A percentile compares a stretch with the other conserved stretches of the same genome.
These are phyloP conservation scores for Salix viminalis DNA, from an alignment of 345 rosid genomes.

Conservation along the genomic window DNA sequence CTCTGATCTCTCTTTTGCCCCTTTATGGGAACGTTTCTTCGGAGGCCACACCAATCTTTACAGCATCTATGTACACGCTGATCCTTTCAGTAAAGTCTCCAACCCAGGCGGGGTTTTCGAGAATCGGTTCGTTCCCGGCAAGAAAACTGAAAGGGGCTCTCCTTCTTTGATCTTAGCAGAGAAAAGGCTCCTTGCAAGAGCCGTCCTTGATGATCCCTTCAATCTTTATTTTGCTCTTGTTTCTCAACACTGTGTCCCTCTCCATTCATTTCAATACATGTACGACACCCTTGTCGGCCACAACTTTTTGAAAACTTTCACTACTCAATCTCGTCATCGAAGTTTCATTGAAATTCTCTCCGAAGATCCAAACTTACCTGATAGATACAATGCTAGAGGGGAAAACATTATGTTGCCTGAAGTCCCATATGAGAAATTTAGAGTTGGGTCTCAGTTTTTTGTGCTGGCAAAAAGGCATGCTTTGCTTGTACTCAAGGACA, in stretches of 20 bases:
- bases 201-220: constrained; percentile 69
- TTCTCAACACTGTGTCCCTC: constrained; percentile 80
- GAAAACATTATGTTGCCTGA: constrained; percentile 60
- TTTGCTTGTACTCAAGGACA: constrained; percentile 51
- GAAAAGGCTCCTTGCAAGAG: constrained; percentile 65
- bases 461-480: constrained; percentile 68
- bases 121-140: constrained; percentile 54
- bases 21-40: constrained; percentile 76
- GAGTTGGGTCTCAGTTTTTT: constrained; percentile 91
- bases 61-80: constrained; percentile 82
- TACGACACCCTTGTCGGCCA: constrained; percentile 54
- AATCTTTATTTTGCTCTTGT: constrained; percentile 78
- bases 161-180: constrained; percentile 73
- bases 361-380: constrained; percentile 50
- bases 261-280: constrained; percentile 63
- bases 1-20: constrained; percentile 72
- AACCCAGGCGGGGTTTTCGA: constrained; percentile 30
- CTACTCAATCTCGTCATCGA: constrained; percentile 30
- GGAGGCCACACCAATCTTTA: constrained; percentile 40
- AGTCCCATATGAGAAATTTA: constrained; percentile 48
- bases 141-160: constrained; percentile 56
- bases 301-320: constrained; percentile 22
- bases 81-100: constrained; percentile 38
- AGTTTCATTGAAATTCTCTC: constrained; percentile 77
- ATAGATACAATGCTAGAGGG: constrained; percentile 67